Percentiles rank a stretch among this genome's conserved stretches.
These are phyloP conservation scores for Neostapfia colusana DNA, from an alignment of 176 grass and related monocot species.

Conservation along the genomic window DNA sequence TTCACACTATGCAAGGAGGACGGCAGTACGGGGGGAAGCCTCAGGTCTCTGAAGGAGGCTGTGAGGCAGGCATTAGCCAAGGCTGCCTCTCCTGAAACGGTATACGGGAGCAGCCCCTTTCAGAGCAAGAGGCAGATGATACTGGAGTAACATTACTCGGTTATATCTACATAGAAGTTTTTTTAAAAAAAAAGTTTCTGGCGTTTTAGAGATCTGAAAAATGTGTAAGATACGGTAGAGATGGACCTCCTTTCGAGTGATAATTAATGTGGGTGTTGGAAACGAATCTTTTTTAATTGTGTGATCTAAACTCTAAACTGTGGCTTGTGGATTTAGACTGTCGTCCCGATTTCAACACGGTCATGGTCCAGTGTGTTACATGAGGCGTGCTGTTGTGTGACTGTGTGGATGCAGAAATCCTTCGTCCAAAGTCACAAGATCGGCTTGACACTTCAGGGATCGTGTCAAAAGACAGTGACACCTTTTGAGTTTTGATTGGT, in stretches of 20 bases:
- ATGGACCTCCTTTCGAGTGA: background rate
- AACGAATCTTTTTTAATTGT: background rate
- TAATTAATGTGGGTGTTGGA: slow-evolving; percentile 9
- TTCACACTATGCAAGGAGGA: slow-evolving; percentile 43
- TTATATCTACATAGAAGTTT: slow-evolving; percentile 41
- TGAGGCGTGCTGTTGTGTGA: slow-evolving; percentile 1
- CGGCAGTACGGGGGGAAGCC: background rate
- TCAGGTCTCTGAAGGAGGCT: slow-evolving; percentile 50
- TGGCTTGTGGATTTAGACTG: slow-evolving; percentile 20
- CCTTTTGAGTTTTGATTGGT: slow-evolving; percentile 23
- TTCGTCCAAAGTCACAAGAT: slow-evolving; percentile 25
- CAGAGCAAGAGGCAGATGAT: slow-evolving; percentile 55
- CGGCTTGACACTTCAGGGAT: slow-evolving; percentile 30
- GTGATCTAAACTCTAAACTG: slow-evolving; percentile 10
- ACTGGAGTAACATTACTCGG: slow-evolving; percentile 38
- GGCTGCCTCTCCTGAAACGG: slow-evolving; percentile 38
- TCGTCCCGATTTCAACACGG: slow-evolving; percentile 7
- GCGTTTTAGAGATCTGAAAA: background rate
- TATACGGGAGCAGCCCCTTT: slow-evolving; percentile 12
- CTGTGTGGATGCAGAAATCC: slow-evolving; percentile 29
- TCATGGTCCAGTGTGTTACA: background rate
- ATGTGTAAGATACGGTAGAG: background rate
- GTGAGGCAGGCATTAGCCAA: slow-evolving; percentile 42
- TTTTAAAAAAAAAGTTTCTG: background rate
- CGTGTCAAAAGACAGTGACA: slow-evolving; percentile 17